Percentiles rank a stretch among this genome's conserved stretches.
phyloP scores from a whole-genome alignment of 2,329 filamentous ascomycete genomes.

The Xylaria arbuscula region DNA sequence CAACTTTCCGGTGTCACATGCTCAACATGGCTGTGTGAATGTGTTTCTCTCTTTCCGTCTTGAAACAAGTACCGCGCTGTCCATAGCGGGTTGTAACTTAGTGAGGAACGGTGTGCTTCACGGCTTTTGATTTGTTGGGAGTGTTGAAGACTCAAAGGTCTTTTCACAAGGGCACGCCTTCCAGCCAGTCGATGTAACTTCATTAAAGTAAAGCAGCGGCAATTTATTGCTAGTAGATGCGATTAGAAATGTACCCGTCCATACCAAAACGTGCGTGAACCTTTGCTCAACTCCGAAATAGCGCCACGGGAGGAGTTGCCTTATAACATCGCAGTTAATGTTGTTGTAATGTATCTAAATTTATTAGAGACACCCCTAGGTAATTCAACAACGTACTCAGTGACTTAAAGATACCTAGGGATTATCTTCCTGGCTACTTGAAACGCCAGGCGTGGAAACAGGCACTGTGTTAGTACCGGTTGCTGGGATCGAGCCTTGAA shows the following conservation, averaged over 20 bases:
- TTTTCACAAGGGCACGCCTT: background rate
- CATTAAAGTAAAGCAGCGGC: too few relatives aligned
- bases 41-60: background rate
- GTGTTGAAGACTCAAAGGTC: background rate
- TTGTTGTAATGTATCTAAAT: background rate
- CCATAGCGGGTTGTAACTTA: background rate
- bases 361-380: background rate
- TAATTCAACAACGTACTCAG: background rate
- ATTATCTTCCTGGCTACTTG: background rate
- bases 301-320: slow-evolving; percentile 11
- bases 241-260: background rate
- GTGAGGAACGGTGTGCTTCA: slow-evolving; percentile 8
- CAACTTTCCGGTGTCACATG: slow-evolving; percentile 4
- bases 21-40: background rate
- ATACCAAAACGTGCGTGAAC: background rate
- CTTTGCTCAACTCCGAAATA: background rate
- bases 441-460: background rate
- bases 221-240: background rate
- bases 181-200: background rate
- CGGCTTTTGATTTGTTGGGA: background rate
- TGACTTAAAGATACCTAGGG: slow-evolving; percentile 17
- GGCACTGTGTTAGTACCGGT: slow-evolving; percentile 3
- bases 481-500: background rate
- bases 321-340: background rate
- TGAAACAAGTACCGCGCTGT: background rate